A percentile compares a stretch with the other conserved stretches of the same genome.
Conservation (phyloP, 192 early-diverging fungal species). For the Coemansia sp. region DNA sequence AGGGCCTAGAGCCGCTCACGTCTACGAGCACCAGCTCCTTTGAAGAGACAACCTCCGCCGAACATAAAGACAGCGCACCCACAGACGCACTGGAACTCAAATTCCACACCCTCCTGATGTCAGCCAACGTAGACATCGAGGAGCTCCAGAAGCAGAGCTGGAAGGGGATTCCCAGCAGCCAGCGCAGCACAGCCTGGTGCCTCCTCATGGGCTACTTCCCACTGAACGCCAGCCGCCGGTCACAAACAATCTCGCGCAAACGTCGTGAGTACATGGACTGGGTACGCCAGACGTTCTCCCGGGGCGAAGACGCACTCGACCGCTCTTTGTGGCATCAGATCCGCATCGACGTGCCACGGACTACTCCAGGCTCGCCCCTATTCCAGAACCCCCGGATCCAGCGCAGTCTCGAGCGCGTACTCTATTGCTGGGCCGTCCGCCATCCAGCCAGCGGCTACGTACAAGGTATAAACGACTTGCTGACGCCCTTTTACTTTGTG, state of each 20-base stretch:
- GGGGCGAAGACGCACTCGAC: constrained; percentile 78
- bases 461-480: constrained; percentile 98
- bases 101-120: constrained; percentile 61
- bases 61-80: neutral
- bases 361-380: constrained; percentile 80
- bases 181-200: constrained; percentile 90
- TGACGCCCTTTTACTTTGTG: constrained; percentile 94
- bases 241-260: constrained; percentile 81
- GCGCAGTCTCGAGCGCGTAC: constrained; percentile 84
- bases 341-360: constrained; percentile 93
- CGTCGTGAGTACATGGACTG: constrained; percentile 93
- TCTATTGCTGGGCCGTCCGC: constrained; percentile 97
- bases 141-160: constrained; percentile 83
- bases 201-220: constrained; percentile 93
- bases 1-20: neutral
- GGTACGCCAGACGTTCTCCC: constrained; percentile 77
- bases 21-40: neutral
- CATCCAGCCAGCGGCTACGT: constrained; percentile 99
- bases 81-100: constrained; percentile 29
- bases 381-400: constrained; percentile 84
- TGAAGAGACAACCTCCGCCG: neutral
- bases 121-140: constrained; percentile 72
- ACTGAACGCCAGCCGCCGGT: constrained; percentile 80
- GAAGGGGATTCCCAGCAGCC: constrained; percentile 88
- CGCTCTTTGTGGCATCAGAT: constrained; percentile 93